A percentile compares a stretch with the other conserved stretches of the same genome.
Conservation (phyloP, 2,329 filamentous ascomycete species). For the Teratosphaeria destructans region DNA sequence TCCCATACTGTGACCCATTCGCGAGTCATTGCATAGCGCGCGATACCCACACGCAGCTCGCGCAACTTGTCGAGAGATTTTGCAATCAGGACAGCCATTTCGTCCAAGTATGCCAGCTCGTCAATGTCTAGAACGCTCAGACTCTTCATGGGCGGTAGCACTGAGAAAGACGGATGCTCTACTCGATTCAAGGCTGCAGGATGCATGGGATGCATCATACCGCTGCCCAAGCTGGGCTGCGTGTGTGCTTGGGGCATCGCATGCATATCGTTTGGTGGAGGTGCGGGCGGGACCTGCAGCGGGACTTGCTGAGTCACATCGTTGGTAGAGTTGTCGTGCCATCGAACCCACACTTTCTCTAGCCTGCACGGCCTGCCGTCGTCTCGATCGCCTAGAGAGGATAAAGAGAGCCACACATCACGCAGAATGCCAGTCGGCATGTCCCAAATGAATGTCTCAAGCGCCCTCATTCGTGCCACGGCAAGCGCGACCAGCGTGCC, state of each 20-base stretch:
- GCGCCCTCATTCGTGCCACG: slow-evolving; percentile 68
- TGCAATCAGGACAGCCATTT: slow-evolving; percentile 68
- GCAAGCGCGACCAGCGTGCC: slow-evolving; percentile 70
- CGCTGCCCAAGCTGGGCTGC: slow-evolving; percentile 2
- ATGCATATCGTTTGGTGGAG: slow-evolving; percentile 13
- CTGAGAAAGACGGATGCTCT: slow-evolving; percentile 71
- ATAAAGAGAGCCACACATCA: slow-evolving; percentile 70
- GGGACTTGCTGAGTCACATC: slow-evolving; percentile 31
- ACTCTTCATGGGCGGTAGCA: slow-evolving; percentile 63
- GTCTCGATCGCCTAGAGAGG: slow-evolving; percentile 54
- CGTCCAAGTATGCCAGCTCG: slow-evolving; percentile 70
- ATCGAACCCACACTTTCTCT: slow-evolving; percentile 68
- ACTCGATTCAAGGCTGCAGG: slow-evolving; percentile 42
- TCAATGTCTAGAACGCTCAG: slow-evolving; percentile 72
- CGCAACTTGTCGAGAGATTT: slow-evolving; percentile 55
- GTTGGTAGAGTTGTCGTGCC: slow-evolving; percentile 61
- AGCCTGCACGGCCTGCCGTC: slow-evolving; percentile 55
- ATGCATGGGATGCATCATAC: slow-evolving; percentile 10
- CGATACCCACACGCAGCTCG: slow-evolving; percentile 65
- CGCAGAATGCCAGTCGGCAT: slow-evolving; percentile 78
- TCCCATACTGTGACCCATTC: slow-evolving; percentile 56
- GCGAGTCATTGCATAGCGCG: slow-evolving; percentile 40
- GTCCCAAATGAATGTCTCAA: slow-evolving; percentile 78
- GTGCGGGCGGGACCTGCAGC: slow-evolving; percentile 21
- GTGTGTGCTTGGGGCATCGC: slow-evolving; percentile 11